These are phyloP conservation scores for Syzygium malaccense DNA, from an alignment of 441 rosid species.

Conservation along the genomic window DNA sequence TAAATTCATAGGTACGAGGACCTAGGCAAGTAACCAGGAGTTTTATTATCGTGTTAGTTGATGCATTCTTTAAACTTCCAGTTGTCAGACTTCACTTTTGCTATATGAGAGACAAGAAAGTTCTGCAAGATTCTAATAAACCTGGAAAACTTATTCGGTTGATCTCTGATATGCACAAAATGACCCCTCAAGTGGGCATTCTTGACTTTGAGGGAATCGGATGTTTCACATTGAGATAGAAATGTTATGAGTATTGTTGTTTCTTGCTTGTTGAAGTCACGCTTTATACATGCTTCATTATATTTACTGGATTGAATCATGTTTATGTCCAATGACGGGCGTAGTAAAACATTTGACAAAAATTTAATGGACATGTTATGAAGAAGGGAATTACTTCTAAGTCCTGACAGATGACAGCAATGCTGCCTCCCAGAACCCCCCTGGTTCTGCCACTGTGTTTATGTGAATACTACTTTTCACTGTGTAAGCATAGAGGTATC, in stretches of 20 bases:
- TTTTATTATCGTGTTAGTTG: background rate
- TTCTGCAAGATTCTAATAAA: background rate
- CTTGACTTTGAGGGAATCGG: background rate
- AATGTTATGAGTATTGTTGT: background rate
- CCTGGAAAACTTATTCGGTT: background rate
- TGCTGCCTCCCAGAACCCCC: background rate
- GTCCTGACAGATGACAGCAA: background rate
- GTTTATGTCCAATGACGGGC: background rate
- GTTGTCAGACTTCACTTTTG: background rate
- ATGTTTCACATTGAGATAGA: background rate
- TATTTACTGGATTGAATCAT: background rate
- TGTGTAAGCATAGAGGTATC: background rate
- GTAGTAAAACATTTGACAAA: background rate
- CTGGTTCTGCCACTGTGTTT: background rate
- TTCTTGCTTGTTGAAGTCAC: background rate
- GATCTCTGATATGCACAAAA: background rate
- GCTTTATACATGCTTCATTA: background rate
- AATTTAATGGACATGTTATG: background rate
- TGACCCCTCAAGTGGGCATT: background rate
- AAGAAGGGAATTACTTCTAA: background rate
- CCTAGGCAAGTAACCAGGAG: background rate
- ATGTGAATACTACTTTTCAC: background rate
- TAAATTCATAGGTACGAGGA: background rate
- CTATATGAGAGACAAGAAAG: background rate
- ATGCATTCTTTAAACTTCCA: background rate